Evolutionary conservation across 345 rosid genomes (phyloP).

Genomic region (Eucalyptus globulus): DNA sequence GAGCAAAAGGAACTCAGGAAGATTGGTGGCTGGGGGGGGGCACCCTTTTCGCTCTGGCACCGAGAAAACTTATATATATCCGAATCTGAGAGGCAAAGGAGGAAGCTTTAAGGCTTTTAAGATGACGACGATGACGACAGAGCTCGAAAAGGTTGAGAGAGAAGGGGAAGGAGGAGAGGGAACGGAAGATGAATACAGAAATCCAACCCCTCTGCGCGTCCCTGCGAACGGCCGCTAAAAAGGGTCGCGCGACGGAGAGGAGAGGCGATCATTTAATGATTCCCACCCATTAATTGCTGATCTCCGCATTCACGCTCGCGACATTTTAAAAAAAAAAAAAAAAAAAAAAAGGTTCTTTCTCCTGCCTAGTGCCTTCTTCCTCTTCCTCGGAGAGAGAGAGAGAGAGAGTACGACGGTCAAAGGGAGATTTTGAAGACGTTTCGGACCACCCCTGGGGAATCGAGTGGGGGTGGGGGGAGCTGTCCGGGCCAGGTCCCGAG

Average conservation of each 20-base stretch:
- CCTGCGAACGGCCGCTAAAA: slow-evolving; percentile 8
- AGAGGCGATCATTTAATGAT: not conserved
- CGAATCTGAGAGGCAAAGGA: not conserved
- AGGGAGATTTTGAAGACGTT: slow-evolving; percentile 2
- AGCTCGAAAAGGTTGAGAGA: not conserved
- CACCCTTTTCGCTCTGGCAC: not conserved
- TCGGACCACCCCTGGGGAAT: not conserved
- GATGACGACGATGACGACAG: not conserved
- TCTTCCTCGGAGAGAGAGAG: not conserved
- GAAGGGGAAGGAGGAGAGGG: not conserved
- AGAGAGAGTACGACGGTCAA: slow-evolving; percentile 13
- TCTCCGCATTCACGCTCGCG: not conserved
- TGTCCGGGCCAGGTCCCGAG: not conserved
- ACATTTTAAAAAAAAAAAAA: not conserved
- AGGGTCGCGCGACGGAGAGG: not conserved
- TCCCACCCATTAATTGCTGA: not conserved
- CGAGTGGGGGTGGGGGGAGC: not conserved
- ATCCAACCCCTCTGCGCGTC: not conserved
- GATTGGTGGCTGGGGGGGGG: not conserved
- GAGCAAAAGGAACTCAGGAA: not conserved
- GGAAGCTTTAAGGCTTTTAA: not conserved
- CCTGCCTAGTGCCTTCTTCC: no score
- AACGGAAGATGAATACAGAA: not conserved
- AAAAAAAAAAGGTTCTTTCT: not conserved
- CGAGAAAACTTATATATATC: not conserved